phyloP scores from a whole-genome alignment of 1,139 yeast species.

The Kluyveromyces sp. region DNA sequence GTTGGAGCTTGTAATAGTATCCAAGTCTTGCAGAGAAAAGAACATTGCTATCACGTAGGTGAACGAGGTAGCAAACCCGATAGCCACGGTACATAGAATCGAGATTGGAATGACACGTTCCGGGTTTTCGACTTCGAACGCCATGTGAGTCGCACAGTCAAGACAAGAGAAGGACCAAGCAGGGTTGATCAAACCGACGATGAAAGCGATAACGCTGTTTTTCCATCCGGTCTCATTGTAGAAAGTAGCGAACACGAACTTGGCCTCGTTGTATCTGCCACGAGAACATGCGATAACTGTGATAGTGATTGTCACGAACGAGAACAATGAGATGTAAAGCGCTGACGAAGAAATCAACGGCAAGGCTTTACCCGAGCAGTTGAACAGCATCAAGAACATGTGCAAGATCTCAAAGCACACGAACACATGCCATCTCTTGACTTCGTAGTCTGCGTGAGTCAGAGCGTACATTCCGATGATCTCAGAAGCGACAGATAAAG shows the following conservation, averaged over 20 bases:
- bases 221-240: conserved; percentile 63
- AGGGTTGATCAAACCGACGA: conserved; percentile 60
- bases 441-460: conserved; percentile 40
- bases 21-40: conserved; percentile 49
- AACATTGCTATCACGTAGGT: conserved; percentile 56
- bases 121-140: conserved; percentile 56
- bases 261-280: conserved; percentile 49
- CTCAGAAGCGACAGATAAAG: conserved; percentile 45
- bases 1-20: conserved; percentile 38
- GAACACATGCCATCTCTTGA: conserved; percentile 53
- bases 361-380: conserved; percentile 51
- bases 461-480: conserved; percentile 51
- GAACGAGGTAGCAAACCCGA: conserved; percentile 58
- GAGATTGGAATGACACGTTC: conserved; percentile 57
- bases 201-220: conserved; percentile 52
- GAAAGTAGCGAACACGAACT: conserved; percentile 55
- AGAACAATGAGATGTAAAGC: conserved; percentile 46
- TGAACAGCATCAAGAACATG: conserved; percentile 42
- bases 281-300: conserved; percentile 50
- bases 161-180: conserved; percentile 66
- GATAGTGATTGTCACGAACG: conserved; percentile 49
- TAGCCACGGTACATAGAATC: conserved; percentile 57
- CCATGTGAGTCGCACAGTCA: conserved; percentile 66
- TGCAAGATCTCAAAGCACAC: conserved; percentile 44
- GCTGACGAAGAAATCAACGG: conserved; percentile 48